These are phyloP conservation scores for Nigrospora oryzae DNA, from an alignment of 2,329 filamentous ascomycete species.

Conservation along the genomic window DNA sequence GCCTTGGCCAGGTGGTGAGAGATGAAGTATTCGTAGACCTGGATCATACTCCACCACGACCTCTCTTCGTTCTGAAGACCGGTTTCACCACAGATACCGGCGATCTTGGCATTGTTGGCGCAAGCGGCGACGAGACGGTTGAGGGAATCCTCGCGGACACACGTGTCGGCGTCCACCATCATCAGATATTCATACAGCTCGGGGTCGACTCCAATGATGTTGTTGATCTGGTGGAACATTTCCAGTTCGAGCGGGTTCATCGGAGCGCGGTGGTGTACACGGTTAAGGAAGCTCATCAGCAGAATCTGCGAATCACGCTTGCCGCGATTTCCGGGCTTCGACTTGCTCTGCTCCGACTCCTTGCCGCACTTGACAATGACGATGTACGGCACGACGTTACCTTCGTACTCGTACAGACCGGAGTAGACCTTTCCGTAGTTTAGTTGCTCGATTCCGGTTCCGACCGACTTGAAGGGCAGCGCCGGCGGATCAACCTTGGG, in stretches of 20 bases:
- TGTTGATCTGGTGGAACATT: slow-evolving; percentile 99
- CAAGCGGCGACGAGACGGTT: slow-evolving; percentile 90
- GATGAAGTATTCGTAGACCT: slow-evolving; percentile 99
- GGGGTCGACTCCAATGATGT: slow-evolving; percentile 95
- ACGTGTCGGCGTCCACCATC: slow-evolving; percentile 97
- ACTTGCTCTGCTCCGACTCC: slow-evolving; percentile 82
- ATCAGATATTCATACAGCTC: slow-evolving; percentile 95
- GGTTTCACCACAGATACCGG: slow-evolving; percentile 95
- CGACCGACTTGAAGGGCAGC: slow-evolving; percentile 88
- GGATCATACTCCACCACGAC: slow-evolving; percentile 99
- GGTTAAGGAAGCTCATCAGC: slow-evolving; percentile 95
- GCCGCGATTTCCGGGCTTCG: slow-evolving; percentile 94
- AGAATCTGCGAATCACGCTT: slow-evolving; percentile 97
- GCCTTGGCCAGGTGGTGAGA: slow-evolving; percentile 95
- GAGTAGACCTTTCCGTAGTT: slow-evolving; percentile 99
- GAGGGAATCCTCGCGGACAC: slow-evolving; percentile 82
- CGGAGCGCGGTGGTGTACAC: slow-evolving; percentile 84
- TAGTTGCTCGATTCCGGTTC: slow-evolving; percentile 79
- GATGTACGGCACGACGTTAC: slow-evolving; percentile 92
- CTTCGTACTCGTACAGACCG: slow-evolving; percentile 93
- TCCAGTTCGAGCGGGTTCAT: slow-evolving; percentile 97
- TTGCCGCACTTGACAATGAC: slow-evolving; percentile 97
- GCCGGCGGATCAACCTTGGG: slow-evolving; percentile 94
- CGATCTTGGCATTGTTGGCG: slow-evolving; percentile 90
- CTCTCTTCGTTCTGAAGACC: slow-evolving; percentile 91